Base-by-base conservation (phyloP, 768 basidiomycete genomes). In the Hericium coralloides region DNA sequence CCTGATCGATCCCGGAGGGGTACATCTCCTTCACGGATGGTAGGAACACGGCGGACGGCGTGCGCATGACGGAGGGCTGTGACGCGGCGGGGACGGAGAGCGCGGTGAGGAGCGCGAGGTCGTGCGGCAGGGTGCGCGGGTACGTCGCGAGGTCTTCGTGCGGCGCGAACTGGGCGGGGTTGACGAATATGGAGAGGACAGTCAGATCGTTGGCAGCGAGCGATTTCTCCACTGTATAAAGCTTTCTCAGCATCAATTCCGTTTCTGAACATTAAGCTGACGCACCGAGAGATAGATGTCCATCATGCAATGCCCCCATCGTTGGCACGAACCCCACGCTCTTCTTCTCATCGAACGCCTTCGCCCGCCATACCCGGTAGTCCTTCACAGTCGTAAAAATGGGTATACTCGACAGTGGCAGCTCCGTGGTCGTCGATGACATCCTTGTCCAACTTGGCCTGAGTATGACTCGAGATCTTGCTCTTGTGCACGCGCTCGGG, bases 121-220 rank as follows among this genome's bases (percentile, higher is more conserved):
- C 97, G 3, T 68, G 64, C 0, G 84, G 76, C 3, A 99, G 74
- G 0, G 93, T 95, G 41, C 93, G 85, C 1, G 97, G 97, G 69
- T 99, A 99, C 5, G 86, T 83, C 25, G 79, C 78, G 3, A 98
- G 82, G 68, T 98, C 97, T 72, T 99, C 97, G 61, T 92, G 85
- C 0, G 92, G 95, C 1, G 95, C 92, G 64, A 99, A 99, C 69
- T 98, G 95, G 3, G 95, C 89, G 0, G 97, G 97, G 68, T 99
- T 98, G 58, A 99, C 95, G 69, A 98, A 99, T 63, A 99, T 92
- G 25, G 95, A 97, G 58, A 98, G 74, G 63, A 98, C 83, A 0
- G 97, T 98, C 41, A 85, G 70, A 56, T 93, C 89, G 65, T 95
- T 94, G 56, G 85, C 79, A 2, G 71, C 68, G 3, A 98, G 77